Conservation (phyloP, 441 rosid genomes). For the Rhodomyrtus psidioides region DNA sequence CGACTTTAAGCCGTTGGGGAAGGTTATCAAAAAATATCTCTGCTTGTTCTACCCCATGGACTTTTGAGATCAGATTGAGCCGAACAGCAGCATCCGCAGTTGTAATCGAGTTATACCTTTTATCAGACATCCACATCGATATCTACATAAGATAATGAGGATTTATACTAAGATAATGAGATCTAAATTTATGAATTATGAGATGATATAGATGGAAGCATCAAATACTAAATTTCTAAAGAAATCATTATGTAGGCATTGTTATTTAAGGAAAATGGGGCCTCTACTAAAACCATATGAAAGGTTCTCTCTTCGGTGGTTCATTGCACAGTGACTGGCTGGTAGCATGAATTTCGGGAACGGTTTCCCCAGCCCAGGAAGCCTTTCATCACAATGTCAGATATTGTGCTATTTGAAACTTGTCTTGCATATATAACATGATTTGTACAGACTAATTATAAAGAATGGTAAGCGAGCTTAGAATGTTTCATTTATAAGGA, state of each 20-base stretch:
- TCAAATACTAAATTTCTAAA: not conserved
- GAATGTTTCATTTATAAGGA: not conserved
- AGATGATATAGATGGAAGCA: not conserved
- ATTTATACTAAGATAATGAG: not conserved
- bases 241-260: not conserved
- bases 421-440: not conserved
- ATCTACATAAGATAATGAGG: not conserved
- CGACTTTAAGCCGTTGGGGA: conserved; percentile 17
- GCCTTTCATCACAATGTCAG: not conserved
- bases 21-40: conserved; percentile 26
- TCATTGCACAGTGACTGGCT: not conserved
- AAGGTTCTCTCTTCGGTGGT: not conserved
- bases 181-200: not conserved
- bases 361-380: not conserved
- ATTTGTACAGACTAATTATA: not conserved
- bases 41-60: conserved; percentile 27
- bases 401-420: not conserved
- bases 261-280: not conserved
- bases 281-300: not conserved
- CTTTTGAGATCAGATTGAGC: conserved; percentile 39
- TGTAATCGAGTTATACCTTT: not conserved
- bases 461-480: not conserved
- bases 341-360: not conserved
- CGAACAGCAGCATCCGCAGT: conserved; percentile 16
- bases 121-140: not conserved